phyloP scores from a whole-genome alignment of 1,284 basidiomycete species.

The Anthracocystis setariae region DNA sequence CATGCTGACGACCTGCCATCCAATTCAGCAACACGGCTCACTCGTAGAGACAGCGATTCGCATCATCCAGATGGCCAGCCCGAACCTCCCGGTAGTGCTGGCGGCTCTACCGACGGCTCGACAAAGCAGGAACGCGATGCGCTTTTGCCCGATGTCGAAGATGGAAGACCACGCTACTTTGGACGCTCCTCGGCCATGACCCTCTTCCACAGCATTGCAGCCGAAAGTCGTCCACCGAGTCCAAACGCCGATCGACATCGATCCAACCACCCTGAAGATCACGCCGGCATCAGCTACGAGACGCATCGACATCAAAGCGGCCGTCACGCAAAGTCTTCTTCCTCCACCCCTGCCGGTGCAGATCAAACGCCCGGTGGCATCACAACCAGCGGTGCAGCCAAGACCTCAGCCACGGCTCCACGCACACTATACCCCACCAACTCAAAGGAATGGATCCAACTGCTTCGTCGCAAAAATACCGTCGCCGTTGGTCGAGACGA shows the following conservation, averaged over 20 bases:
- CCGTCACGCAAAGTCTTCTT: slow-evolving; percentile 3
- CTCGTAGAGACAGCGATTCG: slow-evolving; percentile 14
- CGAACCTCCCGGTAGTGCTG: neutral
- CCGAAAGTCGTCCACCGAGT: slow-evolving; percentile 52
- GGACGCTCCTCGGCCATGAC: slow-evolving; percentile 54
- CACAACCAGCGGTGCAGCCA: slow-evolving; percentile 1
- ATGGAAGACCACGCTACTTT: slow-evolving; percentile 58
- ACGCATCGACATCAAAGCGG: slow-evolving; percentile 22
- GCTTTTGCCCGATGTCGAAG: slow-evolving; percentile 58
- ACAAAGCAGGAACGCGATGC: slow-evolving; percentile 35
- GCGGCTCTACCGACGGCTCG: neutral
- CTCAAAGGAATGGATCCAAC: slow-evolving; percentile 58
- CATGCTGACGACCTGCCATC: slow-evolving; percentile 23
- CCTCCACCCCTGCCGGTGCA: neutral
- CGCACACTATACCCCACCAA: slow-evolving; percentile 54
- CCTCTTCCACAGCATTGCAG: slow-evolving; percentile 44
- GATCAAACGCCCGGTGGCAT: neutral
- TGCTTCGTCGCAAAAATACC: slow-evolving; percentile 56
- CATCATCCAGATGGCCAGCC: slow-evolving; percentile 9
- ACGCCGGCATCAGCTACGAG: slow-evolving; percentile 49
- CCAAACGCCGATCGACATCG: slow-evolving; percentile 24
- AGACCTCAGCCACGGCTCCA: slow-evolving; percentile 11
- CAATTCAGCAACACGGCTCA: slow-evolving; percentile 13
- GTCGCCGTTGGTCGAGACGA: slow-evolving; percentile 61
- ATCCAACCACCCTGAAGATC: slow-evolving; percentile 11